Evolutionary conservation across 2,329 filamentous ascomycete genomes (phyloP).

Genomic region (Tolypocladium capitatum): DNA sequence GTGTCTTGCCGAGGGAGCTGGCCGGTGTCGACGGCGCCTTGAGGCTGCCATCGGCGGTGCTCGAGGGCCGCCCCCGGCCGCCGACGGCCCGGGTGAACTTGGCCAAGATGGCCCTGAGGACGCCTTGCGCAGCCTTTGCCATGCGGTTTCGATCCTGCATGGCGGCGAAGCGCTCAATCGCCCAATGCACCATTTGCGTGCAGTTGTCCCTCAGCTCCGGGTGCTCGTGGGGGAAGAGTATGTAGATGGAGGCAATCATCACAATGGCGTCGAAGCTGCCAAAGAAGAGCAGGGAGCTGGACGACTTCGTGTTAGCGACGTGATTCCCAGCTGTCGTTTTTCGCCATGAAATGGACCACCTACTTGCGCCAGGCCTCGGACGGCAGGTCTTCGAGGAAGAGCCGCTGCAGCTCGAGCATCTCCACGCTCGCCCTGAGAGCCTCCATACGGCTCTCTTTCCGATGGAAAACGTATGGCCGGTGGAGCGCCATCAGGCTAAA

Average conservation of each 20-base stretch:
- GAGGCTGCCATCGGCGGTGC: conserved; percentile 6
- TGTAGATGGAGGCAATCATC: conserved; percentile 46
- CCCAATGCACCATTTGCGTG: conserved; percentile 45
- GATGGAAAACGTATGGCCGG: conserved; percentile 48
- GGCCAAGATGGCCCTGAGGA: conserved; percentile 40
- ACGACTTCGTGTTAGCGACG: not conserved
- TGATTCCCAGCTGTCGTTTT: not conserved
- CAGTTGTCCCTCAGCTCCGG: conserved; percentile 30
- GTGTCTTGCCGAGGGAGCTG: not conserved
- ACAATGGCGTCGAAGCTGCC: conserved; percentile 52
- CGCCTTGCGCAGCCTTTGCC: conserved; percentile 39
- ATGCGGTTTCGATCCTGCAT: conserved; percentile 41
- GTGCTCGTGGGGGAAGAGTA: conserved; percentile 45
- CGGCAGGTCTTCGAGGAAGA: conserved; percentile 33
- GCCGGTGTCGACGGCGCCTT: conserved; percentile 3
- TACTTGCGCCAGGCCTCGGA: conserved; percentile 34
- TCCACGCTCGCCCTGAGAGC: conserved; percentile 41
- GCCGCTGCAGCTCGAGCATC: conserved; percentile 41
- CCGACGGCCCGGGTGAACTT: conserved; percentile 38
- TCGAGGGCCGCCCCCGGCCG: conserved; percentile 8
- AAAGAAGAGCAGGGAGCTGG: conserved; percentile 42
- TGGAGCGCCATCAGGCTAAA: conserved; percentile 49
- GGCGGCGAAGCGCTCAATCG: conserved; percentile 42
- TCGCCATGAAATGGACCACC: conserved; percentile 3
- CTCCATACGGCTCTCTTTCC: conserved; percentile 36